Base-by-base conservation (phyloP, 352 stramenopile species). In the Pythium diclinum region DNA sequence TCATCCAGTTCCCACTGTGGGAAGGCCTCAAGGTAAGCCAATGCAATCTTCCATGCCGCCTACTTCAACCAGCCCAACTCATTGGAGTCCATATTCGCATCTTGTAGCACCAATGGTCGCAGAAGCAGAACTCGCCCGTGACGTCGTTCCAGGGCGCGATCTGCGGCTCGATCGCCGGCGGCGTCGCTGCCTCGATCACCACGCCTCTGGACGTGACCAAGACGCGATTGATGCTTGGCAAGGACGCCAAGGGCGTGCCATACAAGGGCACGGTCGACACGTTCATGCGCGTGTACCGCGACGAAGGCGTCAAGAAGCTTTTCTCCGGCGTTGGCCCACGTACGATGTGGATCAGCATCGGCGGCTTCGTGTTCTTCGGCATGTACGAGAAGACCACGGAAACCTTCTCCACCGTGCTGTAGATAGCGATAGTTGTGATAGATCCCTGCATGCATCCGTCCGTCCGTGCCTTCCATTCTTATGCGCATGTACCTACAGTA, bases 1-100 rank as follows among this genome's bases (percentile, higher is more conserved):
- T 99, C 54, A 98, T 99, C 72, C 97, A 99, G 85, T 99, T 99
- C 76, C 96, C 96, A n/a, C 74, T 99, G 3, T 99, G 98, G 85
- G 97, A 99, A 85, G 76, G 81, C 34, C 79, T 98, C 25, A 99
- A 99, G 88, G 79, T 94, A 46, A 56, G 59, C 51, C 16, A 28
- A 6, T 47, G 25, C 44, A 25, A 19, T 46, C 38, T 16, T 16
- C 38, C 38, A 46, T 46, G 14, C 11, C 10, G 25, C 25, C n/a
- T 11, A 46, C 8, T 13, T 46, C 10, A n/a, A 11, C 1, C 38
- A 10, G 11, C 10, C 17, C 42, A 25, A 8, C 42, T 49, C 21
- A 49, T 19, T 10, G n/a, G 11, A n/a, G 49, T 28, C 25, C 25
- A 28, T 3, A 40, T 25, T 61, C 23, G 5, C 7, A 51, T 17